Evolutionary conservation across 305 asterid genomes (phyloP).

Genomic region (Fraxinus xanthoxyloides): DNA sequence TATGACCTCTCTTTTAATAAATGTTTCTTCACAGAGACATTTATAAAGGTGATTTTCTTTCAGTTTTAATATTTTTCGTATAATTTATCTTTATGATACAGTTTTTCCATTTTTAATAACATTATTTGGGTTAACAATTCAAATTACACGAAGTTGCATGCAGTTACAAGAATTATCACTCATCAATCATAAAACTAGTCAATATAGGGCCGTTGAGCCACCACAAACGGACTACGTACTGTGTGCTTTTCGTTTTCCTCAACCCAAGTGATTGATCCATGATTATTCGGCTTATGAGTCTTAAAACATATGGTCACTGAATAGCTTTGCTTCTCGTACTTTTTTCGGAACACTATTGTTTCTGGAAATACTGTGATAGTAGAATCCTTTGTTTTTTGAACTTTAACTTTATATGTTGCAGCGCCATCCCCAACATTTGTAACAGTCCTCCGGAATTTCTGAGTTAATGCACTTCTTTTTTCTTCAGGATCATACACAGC

Average conservation of each 20-base stretch:
- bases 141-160: not conserved
- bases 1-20: not conserved
- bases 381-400: conserved; percentile 28
- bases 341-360: conserved; percentile 28
- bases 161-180: not conserved
- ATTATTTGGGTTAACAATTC: not conserved
- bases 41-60: not conserved
- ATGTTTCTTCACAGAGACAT: not conserved
- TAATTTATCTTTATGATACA: not conserved
- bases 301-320: conserved; percentile 24
- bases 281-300: not conserved
- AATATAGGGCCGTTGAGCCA: conserved; percentile 18
- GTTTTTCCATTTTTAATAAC: not conserved
- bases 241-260: conserved; percentile 19
- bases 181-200: not conserved
- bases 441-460: conserved; percentile 24
- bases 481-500: conserved; percentile 16
- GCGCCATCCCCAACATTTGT: conserved; percentile 39
- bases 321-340: conserved; percentile 27
- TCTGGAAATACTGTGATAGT: conserved; percentile 24
- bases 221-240: conserved; percentile 38
- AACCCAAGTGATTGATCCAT: conserved; percentile 33
- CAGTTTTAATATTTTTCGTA: not conserved
- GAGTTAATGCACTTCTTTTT: conserved; percentile 10
- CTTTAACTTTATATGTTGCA: conserved; percentile 26